Percentiles rank a stretch among this genome's conserved stretches.
These are phyloP conservation scores for Aspergillus asperescens DNA, from an alignment of 495 filamentous ascomycete species.

Conservation along the genomic window DNA sequence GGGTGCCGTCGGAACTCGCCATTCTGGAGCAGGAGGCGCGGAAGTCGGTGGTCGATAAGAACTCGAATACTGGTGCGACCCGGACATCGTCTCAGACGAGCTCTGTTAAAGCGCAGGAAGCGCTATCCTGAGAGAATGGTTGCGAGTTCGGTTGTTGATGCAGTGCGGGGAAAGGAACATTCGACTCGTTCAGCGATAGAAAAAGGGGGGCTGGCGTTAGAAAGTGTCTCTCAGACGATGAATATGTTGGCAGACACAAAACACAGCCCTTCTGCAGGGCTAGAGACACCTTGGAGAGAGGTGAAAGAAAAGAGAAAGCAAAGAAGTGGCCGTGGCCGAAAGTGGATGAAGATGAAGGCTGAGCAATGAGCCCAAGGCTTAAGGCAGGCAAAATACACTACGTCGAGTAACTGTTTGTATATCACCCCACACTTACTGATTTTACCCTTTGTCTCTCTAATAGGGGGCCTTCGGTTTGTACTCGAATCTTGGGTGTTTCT, in stretches of 20 bases:
- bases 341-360: conserved; percentile 1
- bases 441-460: neutral
- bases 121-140: neutral
- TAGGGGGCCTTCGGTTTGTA: too few species aligned
- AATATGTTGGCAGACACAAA: neutral
- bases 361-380: neutral
- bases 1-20: conserved; percentile 29
- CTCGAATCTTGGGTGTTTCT: too few species aligned
- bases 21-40: conserved; percentile 40
- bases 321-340: neutral
- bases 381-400: neutral
- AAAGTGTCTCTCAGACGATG: neutral
- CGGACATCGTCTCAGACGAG: conserved; percentile 23
- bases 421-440: neutral
- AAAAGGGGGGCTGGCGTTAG: neutral
- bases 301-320: neutral
- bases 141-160: neutral
- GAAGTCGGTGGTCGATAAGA: conserved; percentile 16
- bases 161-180: neutral
- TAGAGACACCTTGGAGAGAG: neutral
- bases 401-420: neutral
- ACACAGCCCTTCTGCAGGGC: neutral
- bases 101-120: neutral
- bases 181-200: neutral
- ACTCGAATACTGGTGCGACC: conserved; percentile 21